Conservation (phyloP, 2,329 filamentous ascomycete species). For the Colletotrichum tabaci region DNA sequence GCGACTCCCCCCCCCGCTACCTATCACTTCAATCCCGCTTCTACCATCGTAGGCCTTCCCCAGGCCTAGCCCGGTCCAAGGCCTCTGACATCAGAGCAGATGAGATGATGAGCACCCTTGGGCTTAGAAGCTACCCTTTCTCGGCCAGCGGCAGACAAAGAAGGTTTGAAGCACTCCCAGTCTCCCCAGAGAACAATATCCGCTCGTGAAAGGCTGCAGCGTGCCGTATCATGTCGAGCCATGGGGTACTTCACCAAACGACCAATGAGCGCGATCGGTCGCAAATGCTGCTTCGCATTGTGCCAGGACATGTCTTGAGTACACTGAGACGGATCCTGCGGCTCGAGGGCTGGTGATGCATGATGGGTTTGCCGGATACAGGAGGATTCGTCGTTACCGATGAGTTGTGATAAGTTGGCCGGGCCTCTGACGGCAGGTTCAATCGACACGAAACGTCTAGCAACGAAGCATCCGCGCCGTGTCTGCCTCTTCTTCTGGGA, state of each 20-base stretch:
- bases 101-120: slow-evolving; percentile 4
- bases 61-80: slow-evolving; percentile 7
- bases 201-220: background rate
- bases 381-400: background rate
- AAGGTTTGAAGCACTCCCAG: background rate
- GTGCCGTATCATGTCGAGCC: background rate
- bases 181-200: background rate
- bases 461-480: background rate
- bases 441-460: background rate
- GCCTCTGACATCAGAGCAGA: slow-evolving; percentile 26
- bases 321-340: too few relatives aligned
- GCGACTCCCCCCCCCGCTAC: slow-evolving; percentile 3
- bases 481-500: background rate
- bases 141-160: background rate
- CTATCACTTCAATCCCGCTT: background rate
- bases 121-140: background rate
- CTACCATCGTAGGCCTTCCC: slow-evolving; percentile 11
- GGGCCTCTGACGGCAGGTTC: background rate
- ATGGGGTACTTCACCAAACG: background rate
- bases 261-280: background rate
- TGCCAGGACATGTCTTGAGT: background rate
- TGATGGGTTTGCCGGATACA: background rate
- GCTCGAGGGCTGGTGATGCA: background rate
- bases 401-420: background rate
- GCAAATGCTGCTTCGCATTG: background rate